Percentiles rank a stretch among this genome's conserved stretches.
Evolutionary conservation across 768 basidiomycete species (phyloP).

Genomic region (Mycena indigotica): DNA sequence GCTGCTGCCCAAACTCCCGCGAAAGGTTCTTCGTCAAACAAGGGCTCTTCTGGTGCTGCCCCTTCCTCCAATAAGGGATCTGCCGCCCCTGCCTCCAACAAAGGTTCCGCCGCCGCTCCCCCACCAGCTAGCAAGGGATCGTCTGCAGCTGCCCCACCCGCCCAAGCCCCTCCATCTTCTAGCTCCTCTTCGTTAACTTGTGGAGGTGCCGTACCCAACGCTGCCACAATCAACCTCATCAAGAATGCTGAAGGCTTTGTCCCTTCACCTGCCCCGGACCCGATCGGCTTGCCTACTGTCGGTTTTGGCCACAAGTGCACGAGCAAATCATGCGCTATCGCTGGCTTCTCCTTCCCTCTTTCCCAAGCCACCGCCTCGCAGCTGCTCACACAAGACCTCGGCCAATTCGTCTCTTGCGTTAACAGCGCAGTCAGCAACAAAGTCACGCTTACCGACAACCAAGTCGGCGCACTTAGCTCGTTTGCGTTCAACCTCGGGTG

Average conservation of each 20-base stretch:
- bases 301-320: constrained; percentile 35
- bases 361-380: constrained; percentile 28
- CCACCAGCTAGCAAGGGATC: not conserved
- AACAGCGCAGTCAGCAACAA: constrained; percentile 27
- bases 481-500: constrained; percentile 35
- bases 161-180: not conserved
- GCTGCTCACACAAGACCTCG: constrained; percentile 30
- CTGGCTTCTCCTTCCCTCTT: constrained; percentile 28
- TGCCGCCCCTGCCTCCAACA: no score
- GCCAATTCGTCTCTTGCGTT: constrained; percentile 28
- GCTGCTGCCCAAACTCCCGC: constrained; percentile 2
- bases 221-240: constrained; percentile 31
- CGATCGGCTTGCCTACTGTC: constrained; percentile 34
- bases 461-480: constrained; percentile 31
- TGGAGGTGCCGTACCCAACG: constrained; percentile 19
- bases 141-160: constrained; percentile 1
- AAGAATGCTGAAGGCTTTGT: constrained; percentile 35
- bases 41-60: not conserved
- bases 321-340: constrained; percentile 24
- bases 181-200: constrained; percentile 8
- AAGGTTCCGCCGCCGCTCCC: not conserved
- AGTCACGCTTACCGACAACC: constrained; percentile 33
- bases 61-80: no score
- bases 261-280: constrained; percentile 30
- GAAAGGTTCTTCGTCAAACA: not conserved